phyloP scores from a whole-genome alignment of 257 asterid genomes.

The Buddleja alternifolia region DNA sequence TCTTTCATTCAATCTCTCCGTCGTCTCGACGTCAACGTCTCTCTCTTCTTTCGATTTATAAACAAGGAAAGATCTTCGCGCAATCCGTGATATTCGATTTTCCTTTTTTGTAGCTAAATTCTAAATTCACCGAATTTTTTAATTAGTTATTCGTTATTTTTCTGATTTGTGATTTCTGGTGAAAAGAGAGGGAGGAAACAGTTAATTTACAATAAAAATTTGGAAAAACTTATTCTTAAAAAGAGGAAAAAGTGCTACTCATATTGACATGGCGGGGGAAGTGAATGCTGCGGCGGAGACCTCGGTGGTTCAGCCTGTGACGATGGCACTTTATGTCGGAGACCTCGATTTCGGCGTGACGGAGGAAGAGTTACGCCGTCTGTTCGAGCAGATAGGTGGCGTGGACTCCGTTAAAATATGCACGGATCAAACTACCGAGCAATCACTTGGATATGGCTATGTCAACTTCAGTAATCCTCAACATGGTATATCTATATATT shows the following conservation, averaged over 20 bases:
- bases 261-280: conserved; percentile 63
- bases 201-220: conserved; percentile 33
- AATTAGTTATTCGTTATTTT: not conserved
- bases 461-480: conserved; percentile 36
- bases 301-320: conserved; percentile 16
- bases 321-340: conserved; percentile 36
- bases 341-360: conserved; percentile 36
- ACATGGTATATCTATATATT: conserved; percentile 27
- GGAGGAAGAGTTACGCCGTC: conserved; percentile 18
- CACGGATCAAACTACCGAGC: conserved; percentile 2
- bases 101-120: conserved; percentile 15
- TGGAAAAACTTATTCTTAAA: conserved; percentile 31
- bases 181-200: conserved; percentile 89
- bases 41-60: too few species aligned
- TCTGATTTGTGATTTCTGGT: not conserved
- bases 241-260: conserved; percentile 28
- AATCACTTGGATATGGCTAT: conserved; percentile 44
- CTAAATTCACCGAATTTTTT: not conserved
- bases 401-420: conserved; percentile 42
- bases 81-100: conserved; percentile 7
- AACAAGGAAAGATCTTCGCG: too few species aligned
- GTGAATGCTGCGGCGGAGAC: conserved; percentile 12
- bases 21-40: too few species aligned
- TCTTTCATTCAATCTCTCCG: not conserved
- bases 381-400: conserved; percentile 29